A percentile compares a stretch with the other conserved stretches of the same genome.
phyloP scores from a whole-genome alignment of 2,329 filamentous ascomycete species.

The Neonectria neomacrospora region DNA sequence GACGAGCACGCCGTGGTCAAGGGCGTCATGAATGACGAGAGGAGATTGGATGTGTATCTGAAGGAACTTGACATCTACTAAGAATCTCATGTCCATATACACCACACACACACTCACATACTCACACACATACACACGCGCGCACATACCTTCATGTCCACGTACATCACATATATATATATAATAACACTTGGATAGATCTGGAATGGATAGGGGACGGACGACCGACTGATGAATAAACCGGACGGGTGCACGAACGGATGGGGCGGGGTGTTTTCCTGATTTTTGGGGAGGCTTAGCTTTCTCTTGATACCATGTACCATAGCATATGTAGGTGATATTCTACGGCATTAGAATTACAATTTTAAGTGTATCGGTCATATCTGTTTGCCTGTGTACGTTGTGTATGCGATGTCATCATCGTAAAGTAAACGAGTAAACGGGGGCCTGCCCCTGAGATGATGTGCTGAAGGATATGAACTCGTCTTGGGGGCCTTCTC shows the following conservation, averaged over 20 bases:
- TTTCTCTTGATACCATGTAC: constrained; percentile 43
- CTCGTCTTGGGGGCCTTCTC: not conserved
- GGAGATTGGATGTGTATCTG: constrained; percentile 44
- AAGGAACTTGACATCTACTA: constrained; percentile 52
- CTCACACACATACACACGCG: constrained; percentile 15
- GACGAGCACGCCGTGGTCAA: constrained; percentile 43
- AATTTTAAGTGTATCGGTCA: constrained; percentile 5
- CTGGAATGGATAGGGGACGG: constrained; percentile 21
- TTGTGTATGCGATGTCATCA: not conserved
- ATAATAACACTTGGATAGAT: constrained; percentile 37
- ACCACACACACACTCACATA: constrained; percentile 12
- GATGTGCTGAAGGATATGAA: not conserved
- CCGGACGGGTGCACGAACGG: constrained; percentile 16
- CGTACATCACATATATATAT: constrained; percentile 27
- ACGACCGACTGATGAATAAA: constrained; percentile 25
- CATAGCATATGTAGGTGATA: constrained; percentile 32
- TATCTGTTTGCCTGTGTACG: not conserved
- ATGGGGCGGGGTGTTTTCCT: constrained; percentile 22
- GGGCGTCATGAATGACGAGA: constrained; percentile 43
- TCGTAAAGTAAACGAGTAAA: not conserved
- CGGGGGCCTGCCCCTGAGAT: constrained; percentile 1
- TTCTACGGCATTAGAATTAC: constrained; percentile 31
- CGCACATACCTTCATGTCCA: constrained; percentile 28
- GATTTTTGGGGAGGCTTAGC: constrained; percentile 18
- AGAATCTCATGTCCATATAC: constrained; percentile 15